Conservation (phyloP, 2,329 filamentous ascomycete species). For the Clonostachys rhizophaga region DNA sequence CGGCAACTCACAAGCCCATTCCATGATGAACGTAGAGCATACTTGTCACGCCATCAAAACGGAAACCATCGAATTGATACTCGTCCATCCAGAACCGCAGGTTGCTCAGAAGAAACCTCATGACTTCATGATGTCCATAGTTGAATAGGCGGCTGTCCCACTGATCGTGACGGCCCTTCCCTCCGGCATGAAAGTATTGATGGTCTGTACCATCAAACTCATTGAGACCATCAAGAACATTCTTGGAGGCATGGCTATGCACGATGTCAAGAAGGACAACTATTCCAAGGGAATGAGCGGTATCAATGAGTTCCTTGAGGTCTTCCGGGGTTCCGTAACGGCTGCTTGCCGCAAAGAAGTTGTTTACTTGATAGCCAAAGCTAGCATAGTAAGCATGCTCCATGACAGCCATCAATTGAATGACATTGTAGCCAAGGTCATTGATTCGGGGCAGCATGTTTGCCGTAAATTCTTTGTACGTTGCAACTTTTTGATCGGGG, state of each 20-base stretch:
- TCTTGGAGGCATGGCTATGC: constrained; percentile 97
- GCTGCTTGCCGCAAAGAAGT: constrained; percentile 96
- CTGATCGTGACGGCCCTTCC: constrained; percentile 79
- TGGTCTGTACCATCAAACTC: constrained; percentile 94
- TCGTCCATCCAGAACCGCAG: constrained; percentile 99
- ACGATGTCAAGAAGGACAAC: constrained; percentile 92
- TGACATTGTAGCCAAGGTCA: constrained; percentile 89
- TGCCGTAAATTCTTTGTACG: constrained; percentile 95
- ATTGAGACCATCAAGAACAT: constrained; percentile 91
- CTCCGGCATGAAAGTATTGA: constrained; percentile 89
- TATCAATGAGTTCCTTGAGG: constrained; percentile 93
- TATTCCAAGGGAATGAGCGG: constrained; percentile 85
- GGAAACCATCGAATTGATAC: constrained; percentile 93
- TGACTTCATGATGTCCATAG: constrained; percentile 89
- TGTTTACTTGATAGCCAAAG: constrained; percentile 98
- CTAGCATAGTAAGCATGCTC: constrained; percentile 99
- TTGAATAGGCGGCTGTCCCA: constrained; percentile 99
- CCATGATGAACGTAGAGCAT: constrained; percentile 97
- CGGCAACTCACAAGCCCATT: constrained; percentile 76
- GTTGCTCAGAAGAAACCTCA: constrained; percentile 95
- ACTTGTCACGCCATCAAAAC: constrained; percentile 96
- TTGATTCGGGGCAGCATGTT: constrained; percentile 91
- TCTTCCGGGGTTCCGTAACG: constrained; percentile 92
- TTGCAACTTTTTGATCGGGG: constrained; percentile 81
- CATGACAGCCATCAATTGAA: constrained; percentile 99